Conservation (phyloP, 2,329 filamentous ascomycete genomes). For the Hypoxylon sp. region DNA sequence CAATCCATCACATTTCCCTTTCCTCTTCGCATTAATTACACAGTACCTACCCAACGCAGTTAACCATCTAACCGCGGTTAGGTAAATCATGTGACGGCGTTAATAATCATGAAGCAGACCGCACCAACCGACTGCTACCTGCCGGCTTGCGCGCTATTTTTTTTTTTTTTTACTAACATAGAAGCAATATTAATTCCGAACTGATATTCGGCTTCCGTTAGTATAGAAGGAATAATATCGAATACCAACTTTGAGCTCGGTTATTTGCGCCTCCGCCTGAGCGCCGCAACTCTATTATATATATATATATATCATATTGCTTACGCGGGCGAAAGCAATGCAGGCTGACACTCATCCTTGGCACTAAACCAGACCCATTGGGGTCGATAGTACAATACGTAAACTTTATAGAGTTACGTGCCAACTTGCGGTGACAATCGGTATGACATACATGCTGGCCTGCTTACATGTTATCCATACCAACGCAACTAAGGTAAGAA, state of each 20-base stretch:
- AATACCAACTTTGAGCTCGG: slow-evolving; percentile 2
- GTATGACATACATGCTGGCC: slow-evolving; percentile 24
- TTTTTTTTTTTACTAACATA: background rate
- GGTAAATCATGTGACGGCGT: slow-evolving; percentile 28
- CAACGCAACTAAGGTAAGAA: slow-evolving; percentile 3
- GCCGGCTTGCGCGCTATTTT: background rate
- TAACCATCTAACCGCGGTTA: no score
- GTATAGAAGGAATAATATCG: no score
- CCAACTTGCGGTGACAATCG: slow-evolving; percentile 33
- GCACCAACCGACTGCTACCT: background rate
- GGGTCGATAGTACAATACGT: slow-evolving; percentile 28
- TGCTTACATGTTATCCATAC: slow-evolving; percentile 7
- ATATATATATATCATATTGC: slow-evolving; percentile 23
- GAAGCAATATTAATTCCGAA: slow-evolving; percentile 2
- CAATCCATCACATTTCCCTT: slow-evolving; percentile 27
- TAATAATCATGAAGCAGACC: slow-evolving; percentile 7
- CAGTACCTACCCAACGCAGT: no score
- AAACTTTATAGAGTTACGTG: slow-evolving; percentile 27
- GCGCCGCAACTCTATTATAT: slow-evolving; percentile 11
- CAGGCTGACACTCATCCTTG: slow-evolving; percentile 29
- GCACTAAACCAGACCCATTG: slow-evolving; percentile 8
- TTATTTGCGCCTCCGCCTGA: slow-evolving; percentile 3
- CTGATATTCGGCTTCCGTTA: background rate
- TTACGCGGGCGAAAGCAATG: slow-evolving; percentile 27
- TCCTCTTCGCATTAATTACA: slow-evolving; percentile 26